phyloP scores from a whole-genome alignment of 192 early-diverging fungal genomes.

The Polychytrium aggregatum region DNA sequence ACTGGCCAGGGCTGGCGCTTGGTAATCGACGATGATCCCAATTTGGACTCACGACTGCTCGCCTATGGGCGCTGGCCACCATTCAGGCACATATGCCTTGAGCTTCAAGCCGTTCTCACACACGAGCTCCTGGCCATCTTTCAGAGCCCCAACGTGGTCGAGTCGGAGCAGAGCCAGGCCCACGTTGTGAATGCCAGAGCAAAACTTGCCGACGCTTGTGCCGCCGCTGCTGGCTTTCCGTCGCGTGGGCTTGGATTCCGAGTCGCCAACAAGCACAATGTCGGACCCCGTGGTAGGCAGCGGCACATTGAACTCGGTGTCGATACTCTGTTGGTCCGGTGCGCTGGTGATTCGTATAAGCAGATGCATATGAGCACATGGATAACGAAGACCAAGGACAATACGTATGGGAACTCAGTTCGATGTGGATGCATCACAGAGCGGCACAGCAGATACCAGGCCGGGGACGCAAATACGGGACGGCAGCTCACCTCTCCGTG shows the following conservation, averaged over 20 bases:
- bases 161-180: constrained; percentile 80
- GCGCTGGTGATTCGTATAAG: too few species aligned
- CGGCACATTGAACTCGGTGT: constrained; percentile 5
- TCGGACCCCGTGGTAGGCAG: constrained; percentile 17
- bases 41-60: neutral
- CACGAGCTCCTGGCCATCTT: neutral
- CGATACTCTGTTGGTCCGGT: too few species aligned
- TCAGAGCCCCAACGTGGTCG: constrained; percentile 31
- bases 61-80: constrained; percentile 9
- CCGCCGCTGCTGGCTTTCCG: neutral
- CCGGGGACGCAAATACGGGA: too few species aligned
- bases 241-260: neutral
- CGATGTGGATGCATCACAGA: too few species aligned
- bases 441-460: too few species aligned
- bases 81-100: constrained; percentile 14
- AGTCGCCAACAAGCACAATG: constrained; percentile 6
- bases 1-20: too few species aligned
- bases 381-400: too few species aligned
- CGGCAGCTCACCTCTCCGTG: constrained; percentile 20
- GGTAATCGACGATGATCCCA: too few species aligned
- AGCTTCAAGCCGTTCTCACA: constrained; percentile 7
- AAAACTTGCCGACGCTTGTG: constrained; percentile 41
- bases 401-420: too few species aligned
- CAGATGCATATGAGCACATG: too few species aligned
- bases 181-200: constrained; percentile 59